Percentiles rank a stretch among this genome's conserved stretches.
Evolutionary conservation across 163 green algal genomes (phyloP).

Genomic region (Volvox carteri): DNA sequence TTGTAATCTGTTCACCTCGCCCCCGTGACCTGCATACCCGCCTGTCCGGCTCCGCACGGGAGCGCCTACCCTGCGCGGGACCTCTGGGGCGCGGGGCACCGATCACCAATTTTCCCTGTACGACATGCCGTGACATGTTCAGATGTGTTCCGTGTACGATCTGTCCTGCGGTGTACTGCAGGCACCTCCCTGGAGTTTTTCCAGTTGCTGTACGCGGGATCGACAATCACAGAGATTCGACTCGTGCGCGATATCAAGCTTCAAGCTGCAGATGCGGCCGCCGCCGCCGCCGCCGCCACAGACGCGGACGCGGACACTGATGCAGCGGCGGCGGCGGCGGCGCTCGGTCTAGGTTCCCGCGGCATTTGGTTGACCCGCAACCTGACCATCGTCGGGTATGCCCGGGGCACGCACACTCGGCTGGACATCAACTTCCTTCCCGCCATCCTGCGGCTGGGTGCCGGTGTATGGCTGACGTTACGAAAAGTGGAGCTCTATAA

Average conservation of each 20-base stretch:
- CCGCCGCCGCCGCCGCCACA: neutral
- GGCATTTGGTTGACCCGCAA: neutral
- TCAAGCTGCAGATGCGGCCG: neutral
- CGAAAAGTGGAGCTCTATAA: neutral
- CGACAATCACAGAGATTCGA: slow-evolving; percentile 10
- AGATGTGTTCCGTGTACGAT: too few relatives aligned
- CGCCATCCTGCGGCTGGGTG: neutral
- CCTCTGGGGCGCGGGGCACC: too few relatives aligned
- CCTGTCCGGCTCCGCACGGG: too few relatives aligned
- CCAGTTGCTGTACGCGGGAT: slow-evolving; percentile 14
- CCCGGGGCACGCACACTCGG: neutral
- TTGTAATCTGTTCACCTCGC: too few relatives aligned
- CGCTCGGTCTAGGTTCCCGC: neutral
- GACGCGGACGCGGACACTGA: too few relatives aligned
- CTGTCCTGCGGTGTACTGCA: neutral
- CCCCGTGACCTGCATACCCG: too few relatives aligned
- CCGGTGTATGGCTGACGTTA: neutral
- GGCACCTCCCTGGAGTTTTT: slow-evolving; percentile 37
- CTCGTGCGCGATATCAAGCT: slow-evolving; percentile 19
- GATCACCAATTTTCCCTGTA: too few relatives aligned
- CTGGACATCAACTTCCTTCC: slow-evolving; percentile 10
- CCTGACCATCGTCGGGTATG: slow-evolving; percentile 10
- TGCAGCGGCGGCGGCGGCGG: neutral
- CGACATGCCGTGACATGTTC: too few relatives aligned
- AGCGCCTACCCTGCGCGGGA: too few relatives aligned